Percentiles rank a stretch among this genome's conserved stretches.
Conservation (phyloP, 2,329 filamentous ascomycete species). For the Zasmidium citrigriseum region DNA sequence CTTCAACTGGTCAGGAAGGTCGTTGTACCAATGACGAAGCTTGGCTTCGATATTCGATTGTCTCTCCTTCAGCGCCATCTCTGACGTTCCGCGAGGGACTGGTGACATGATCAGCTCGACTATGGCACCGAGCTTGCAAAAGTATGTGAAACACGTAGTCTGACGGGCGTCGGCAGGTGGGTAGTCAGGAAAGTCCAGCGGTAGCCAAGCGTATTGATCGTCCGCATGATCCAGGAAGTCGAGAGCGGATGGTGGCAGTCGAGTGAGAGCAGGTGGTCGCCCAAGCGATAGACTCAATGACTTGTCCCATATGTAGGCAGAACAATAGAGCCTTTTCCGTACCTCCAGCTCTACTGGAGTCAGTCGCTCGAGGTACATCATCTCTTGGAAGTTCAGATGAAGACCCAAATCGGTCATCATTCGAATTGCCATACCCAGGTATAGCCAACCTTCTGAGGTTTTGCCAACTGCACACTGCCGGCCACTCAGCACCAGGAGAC, state of each 20-base stretch:
- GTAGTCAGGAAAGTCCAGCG: conserved; percentile 6
- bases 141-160: conserved; percentile 4
- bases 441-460: conserved; percentile 6
- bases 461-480: conserved; percentile 6
- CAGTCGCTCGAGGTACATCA: conserved; percentile 2
- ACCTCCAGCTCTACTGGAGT: conserved; percentile 1
- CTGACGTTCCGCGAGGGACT: background rate
- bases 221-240: conserved; percentile 1
- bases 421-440: conserved; percentile 6
- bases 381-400: conserved; percentile 1
- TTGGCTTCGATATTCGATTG: background rate
- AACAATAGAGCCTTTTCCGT: conserved; percentile 3
- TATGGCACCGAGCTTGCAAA: conserved; percentile 1
- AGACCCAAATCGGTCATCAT: conserved; percentile 6
- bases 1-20: background rate
- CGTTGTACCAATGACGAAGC: background rate
- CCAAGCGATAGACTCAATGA: conserved; percentile 6
- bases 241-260: background rate
- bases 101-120: conserved; percentile 1
- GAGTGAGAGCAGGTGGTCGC: background rate
- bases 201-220: background rate
- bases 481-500: conserved; percentile 1
- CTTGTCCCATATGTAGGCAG: conserved; percentile 5
- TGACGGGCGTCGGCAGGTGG: background rate
- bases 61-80: background rate